A percentile compares a stretch with the other conserved stretches of the same genome.
Conservation (phyloP, 116 monocot species). For the Dioscorea cayenensis region DNA sequence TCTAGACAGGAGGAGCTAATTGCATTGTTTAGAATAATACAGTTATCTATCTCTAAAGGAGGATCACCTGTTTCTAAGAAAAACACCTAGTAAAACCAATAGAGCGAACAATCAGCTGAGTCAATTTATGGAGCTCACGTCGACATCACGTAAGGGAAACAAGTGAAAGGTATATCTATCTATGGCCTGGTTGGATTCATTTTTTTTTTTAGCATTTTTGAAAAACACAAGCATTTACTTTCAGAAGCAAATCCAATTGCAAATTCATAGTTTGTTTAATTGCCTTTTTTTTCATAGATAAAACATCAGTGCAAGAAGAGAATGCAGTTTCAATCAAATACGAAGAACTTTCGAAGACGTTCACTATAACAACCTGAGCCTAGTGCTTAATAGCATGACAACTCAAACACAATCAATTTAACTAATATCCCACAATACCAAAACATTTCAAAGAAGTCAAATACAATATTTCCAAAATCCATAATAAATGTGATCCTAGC, state of each 20-base stretch:
- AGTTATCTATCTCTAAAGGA: conserved; percentile 38
- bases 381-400: neutral
- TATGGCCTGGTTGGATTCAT: neutral
- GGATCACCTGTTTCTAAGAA: conserved; percentile 13
- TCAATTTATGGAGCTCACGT: conserved; percentile 5
- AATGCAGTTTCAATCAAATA: neutral
- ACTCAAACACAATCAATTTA: neutral
- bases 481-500: too few species aligned
- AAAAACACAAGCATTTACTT: too few species aligned
- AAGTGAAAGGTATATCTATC: conserved; percentile 14
- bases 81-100: conserved; percentile 4
- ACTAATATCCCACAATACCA: too few species aligned
- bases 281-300: neutral
- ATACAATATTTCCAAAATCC: too few species aligned
- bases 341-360: neutral
- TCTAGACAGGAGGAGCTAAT: conserved; percentile 38
- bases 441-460: too few species aligned
- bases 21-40: conserved; percentile 45
- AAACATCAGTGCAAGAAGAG: conserved; percentile 8
- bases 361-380: too few species aligned
- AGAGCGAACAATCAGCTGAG: conserved; percentile 11
- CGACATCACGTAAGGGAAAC: conserved; percentile 2
- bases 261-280: neutral
- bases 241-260: too few species aligned
- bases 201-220: too few species aligned